Evolutionary conservation across 495 filamentous ascomycete species (phyloP).

Genomic region (Aspergillus sclerotiicarbonarius): DNA sequence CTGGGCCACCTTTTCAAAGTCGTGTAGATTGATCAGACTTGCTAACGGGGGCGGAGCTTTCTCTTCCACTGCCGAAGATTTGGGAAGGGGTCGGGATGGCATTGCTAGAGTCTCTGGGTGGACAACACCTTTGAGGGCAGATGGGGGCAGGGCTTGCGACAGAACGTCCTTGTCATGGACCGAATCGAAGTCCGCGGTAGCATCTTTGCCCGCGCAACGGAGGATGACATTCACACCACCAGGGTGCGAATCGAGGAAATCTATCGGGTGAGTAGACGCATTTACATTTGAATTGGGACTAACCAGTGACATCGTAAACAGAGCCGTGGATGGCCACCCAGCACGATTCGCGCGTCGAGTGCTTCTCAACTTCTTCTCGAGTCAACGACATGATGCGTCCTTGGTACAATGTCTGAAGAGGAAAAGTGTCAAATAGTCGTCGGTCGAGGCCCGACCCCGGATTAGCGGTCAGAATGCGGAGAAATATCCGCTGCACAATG

Average conservation of each 20-base stretch:
- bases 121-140: background rate
- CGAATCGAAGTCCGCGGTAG: slow-evolving; percentile 78
- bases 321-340: slow-evolving; percentile 77
- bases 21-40: slow-evolving; percentile 60
- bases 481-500: slow-evolving; percentile 7
- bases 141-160: slow-evolving; percentile 8
- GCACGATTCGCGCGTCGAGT: slow-evolving; percentile 66
- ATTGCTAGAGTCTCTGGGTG: background rate
- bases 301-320: slow-evolving; percentile 80
- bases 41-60: slow-evolving; percentile 52
- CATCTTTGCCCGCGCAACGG: slow-evolving; percentile 84
- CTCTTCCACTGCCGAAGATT: background rate
- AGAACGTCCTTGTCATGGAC: slow-evolving; percentile 68
- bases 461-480: slow-evolving; percentile 8
- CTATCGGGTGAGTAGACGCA: slow-evolving; percentile 6
- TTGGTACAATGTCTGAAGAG: background rate
- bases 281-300: background rate
- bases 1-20: slow-evolving; percentile 61
- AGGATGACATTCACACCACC: slow-evolving; percentile 78
- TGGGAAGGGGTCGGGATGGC: background rate
- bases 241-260: slow-evolving; percentile 61
- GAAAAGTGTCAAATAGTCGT: background rate
- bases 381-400: slow-evolving; percentile 11
- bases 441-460: background rate
- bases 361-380: slow-evolving; percentile 60